Evolutionary conservation across 2,329 filamentous ascomycete genomes (phyloP).

Genomic region (Cladosporium phlei): DNA sequence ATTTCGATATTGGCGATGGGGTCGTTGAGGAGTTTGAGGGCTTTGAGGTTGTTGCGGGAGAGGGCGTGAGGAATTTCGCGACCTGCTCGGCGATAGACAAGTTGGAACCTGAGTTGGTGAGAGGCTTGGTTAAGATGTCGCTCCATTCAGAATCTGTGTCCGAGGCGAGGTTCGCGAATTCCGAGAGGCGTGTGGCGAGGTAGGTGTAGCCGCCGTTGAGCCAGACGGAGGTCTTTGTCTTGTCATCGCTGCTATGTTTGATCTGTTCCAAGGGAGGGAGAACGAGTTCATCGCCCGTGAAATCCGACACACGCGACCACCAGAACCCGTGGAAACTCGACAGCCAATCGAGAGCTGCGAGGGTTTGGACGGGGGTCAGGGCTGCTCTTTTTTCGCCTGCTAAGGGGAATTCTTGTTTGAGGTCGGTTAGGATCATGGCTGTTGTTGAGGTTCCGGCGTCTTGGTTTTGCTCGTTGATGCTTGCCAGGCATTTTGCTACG

Average conservation of each 20-base stretch:
- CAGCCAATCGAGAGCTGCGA: conserved; percentile 58
- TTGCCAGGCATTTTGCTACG: conserved; percentile 47
- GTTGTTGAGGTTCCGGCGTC: conserved; percentile 31
- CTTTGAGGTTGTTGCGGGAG: neutral
- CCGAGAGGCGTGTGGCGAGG: conserved; percentile 56
- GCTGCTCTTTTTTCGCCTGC: conserved; percentile 51
- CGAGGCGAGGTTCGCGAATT: conserved; percentile 47
- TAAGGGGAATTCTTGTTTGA: conserved; percentile 51
- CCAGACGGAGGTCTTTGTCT: conserved; percentile 40
- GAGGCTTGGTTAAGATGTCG: conserved; percentile 41
- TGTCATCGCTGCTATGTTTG: neutral
- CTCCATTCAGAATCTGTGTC: conserved; percentile 55
- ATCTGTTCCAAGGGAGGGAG: conserved; percentile 54
- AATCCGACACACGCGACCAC: conserved; percentile 34
- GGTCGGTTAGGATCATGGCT: conserved; percentile 56
- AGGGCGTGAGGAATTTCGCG: conserved; percentile 48
- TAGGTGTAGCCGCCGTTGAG: conserved; percentile 66
- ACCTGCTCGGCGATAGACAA: conserved; percentile 41
- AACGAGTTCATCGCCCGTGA: conserved; percentile 38
- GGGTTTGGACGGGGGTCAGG: conserved; percentile 46
- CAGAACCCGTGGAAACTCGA: conserved; percentile 57
- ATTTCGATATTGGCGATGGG: conserved; percentile 34
- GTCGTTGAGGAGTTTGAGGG: no score
- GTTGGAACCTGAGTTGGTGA: conserved; percentile 14
- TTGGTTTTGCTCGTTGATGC: conserved; percentile 2